Evolutionary conservation across 2,329 filamentous ascomycete genomes (phyloP).

Genomic region (Trichoderma aggressivum): DNA sequence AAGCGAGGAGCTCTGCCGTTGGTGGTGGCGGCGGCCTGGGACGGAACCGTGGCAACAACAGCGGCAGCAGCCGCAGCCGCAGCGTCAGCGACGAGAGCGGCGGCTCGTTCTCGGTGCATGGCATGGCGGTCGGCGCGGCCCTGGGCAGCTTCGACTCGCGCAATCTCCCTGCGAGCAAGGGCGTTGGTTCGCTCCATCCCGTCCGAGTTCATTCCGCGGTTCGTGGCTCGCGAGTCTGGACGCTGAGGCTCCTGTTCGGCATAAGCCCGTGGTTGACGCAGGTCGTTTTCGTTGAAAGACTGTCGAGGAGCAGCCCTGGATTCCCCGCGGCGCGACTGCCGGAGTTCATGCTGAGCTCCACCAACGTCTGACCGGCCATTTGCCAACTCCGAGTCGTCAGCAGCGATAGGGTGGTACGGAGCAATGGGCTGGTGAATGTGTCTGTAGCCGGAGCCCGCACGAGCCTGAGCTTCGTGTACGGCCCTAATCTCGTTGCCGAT

Average conservation of each 20-base stretch:
- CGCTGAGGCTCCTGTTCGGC: slow-evolving; percentile 19
- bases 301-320: slow-evolving; percentile 31
- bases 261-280: slow-evolving; percentile 11
- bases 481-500: slow-evolving; percentile 50
- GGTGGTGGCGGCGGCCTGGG: slow-evolving; percentile 19
- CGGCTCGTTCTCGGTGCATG: slow-evolving; percentile 39
- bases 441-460: slow-evolving; percentile 36
- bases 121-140: slow-evolving; percentile 49
- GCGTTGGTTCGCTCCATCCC: slow-evolving; percentile 46
- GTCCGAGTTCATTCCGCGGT: slow-evolving; percentile 28
- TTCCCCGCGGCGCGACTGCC: slow-evolving; percentile 43
- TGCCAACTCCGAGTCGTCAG: slow-evolving; percentile 18
- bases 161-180: slow-evolving; percentile 51
- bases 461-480: slow-evolving; percentile 48
- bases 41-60: slow-evolving; percentile 19
- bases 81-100: slow-evolving; percentile 33
- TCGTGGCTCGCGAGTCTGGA: slow-evolving; percentile 23
- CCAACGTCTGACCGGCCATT: slow-evolving; percentile 21
- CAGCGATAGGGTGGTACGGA: slow-evolving; percentile 26
- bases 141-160: slow-evolving; percentile 50
- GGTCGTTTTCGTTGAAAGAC: slow-evolving; percentile 24
- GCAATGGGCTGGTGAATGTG: slow-evolving; percentile 20
- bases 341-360: slow-evolving; percentile 37
- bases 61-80: slow-evolving; percentile 30
- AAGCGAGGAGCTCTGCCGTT: slow-evolving; percentile 36